Evolutionary conservation across 75 land plant species (phyloP), one percentile per base, ranked within the genome.

Genomic region (Pseudotsuga menziesii): DNA sequence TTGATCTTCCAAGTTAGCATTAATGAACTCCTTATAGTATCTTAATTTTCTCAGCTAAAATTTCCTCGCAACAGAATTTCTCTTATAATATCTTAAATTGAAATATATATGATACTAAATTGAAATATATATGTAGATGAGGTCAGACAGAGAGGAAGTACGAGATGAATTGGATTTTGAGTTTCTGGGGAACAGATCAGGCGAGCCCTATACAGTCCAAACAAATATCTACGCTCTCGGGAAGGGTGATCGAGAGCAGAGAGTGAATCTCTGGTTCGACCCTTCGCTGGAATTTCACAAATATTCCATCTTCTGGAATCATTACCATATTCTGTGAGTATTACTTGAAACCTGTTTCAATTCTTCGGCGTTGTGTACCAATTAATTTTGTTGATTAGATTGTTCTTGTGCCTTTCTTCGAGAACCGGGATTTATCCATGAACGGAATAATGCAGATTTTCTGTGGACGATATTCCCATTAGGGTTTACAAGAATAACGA

Each of bases 221-320:
- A 82, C 84, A 12, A 82, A 82, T 35, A 64, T 82, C 32, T 82
- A 74, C n/a, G 83, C 78, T 13, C 81, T 75, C 13, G 84, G 84
- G 3, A 25, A 27, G n/a, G 84, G 84, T 3, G 98, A 96, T 3
- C 77, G 98, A 58, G 98, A 94, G 81, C 80, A 93, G 88, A 79
- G 80, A 73, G 85, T 89, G 60, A 90, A 93, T 73, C 93, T 94
- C 64, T 94, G 98, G 98, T 94, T 93, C 62, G 96, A 94, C 55
- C 98, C 98, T 25, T 88, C 98, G 6, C 80, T 83, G 15, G 88
- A 87, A 41, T 94, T 85, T 57, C 98, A 94, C 74, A 77, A 89
- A 61, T 94, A 94, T 72, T 91, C 88, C 56, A 82, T 94, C 25
- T 81, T 93, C 3, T 94, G 96, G 96, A 89, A 73, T 59, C 83